Conservation (phyloP, 345 rosid genomes). For the Sonneratia caseolaris region DNA sequence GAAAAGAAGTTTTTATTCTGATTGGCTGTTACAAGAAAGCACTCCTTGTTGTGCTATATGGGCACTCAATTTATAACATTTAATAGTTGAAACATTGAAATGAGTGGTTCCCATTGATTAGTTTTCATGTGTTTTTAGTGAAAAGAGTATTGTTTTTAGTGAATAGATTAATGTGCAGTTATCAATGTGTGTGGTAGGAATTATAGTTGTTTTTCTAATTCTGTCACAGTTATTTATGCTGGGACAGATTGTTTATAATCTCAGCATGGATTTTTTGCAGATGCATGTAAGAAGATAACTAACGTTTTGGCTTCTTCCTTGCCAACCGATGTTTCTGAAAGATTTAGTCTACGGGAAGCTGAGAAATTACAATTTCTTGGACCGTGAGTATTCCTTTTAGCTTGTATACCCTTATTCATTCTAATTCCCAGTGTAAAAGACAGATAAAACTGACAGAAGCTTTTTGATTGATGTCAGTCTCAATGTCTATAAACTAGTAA, state of each 20-base stretch:
- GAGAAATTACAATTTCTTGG: constrained; percentile 71
- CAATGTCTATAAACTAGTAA: neutral
- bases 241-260: constrained; percentile 9
- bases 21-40: neutral
- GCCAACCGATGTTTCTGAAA: constrained; percentile 46
- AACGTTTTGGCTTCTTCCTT: constrained; percentile 26
- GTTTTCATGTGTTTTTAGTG: too few species aligned
- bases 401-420: neutral
- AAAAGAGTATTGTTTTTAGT: too few species aligned
- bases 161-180: neutral
- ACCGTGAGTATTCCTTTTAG: constrained; percentile 43
- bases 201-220: neutral
- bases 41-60: neutral
- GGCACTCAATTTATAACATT: neutral
- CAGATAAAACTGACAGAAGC: neutral
- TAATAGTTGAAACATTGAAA: neutral
- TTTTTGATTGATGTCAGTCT: neutral
- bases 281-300: constrained; percentile 40
- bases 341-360: constrained; percentile 61
- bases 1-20: neutral
- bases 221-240: neutral
- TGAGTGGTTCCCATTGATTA: neutral
- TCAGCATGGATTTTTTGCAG: constrained; percentile 9
- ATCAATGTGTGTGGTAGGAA: neutral
- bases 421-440: neutral